A percentile compares a stretch with the other conserved stretches of the same genome.
These are phyloP conservation scores for Syzygium aromaticum DNA, from an alignment of 345 rosid species.

Conservation along the genomic window DNA sequence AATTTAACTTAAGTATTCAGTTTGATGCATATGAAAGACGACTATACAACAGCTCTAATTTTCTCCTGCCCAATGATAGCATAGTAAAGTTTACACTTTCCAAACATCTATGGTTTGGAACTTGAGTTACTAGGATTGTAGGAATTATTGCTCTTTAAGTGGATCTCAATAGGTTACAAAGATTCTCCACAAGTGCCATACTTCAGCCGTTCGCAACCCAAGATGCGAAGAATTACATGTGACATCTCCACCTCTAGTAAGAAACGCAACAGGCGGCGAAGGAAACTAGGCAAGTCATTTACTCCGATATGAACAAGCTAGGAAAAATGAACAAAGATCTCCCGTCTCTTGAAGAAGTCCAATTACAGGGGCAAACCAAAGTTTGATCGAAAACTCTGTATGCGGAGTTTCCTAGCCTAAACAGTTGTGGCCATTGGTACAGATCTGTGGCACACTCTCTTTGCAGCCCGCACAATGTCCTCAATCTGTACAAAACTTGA, in stretches of 20 bases:
- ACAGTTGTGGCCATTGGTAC: constrained; percentile 27
- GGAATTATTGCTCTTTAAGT: background rate
- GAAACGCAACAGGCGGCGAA: background rate
- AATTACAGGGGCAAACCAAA: background rate
- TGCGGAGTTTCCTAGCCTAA: constrained; percentile 1
- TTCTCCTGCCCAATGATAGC: background rate
- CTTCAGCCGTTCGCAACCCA: background rate
- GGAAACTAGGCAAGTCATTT: background rate
- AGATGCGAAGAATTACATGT: background rate
- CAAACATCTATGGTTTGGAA: background rate
- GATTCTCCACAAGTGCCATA: background rate
- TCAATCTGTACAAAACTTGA: constrained; percentile 26
- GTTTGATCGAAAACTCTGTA: background rate
- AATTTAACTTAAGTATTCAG: background rate
- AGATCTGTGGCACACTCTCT: constrained; percentile 58
- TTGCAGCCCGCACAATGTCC: constrained; percentile 56
- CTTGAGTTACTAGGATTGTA: background rate
- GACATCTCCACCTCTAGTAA: background rate
- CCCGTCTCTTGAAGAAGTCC: background rate
- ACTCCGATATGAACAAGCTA: background rate
- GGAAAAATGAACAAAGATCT: background rate
- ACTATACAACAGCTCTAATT: background rate
- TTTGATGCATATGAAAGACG: background rate
- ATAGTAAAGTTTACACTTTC: background rate
- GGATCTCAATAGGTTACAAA: background rate